Evolutionary conservation across 2,329 filamentous ascomycete genomes (phyloP), one percentile per base, ranked within the genome.

Genomic region (Neoarthrinium moseri): DNA sequence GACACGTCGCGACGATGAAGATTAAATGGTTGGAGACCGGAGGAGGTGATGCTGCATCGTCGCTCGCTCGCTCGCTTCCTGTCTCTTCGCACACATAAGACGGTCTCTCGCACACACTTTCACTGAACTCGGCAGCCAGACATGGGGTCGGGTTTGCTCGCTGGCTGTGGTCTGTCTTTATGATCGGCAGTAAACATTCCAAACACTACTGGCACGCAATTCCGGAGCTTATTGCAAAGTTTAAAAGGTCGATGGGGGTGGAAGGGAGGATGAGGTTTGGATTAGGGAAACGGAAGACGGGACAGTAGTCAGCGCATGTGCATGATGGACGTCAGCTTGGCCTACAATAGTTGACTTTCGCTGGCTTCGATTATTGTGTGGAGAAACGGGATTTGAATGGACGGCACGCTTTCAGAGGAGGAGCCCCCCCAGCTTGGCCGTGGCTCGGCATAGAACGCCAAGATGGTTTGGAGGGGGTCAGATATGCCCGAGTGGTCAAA

Each of bases 361-460:
- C 18, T 32, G 39, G 39, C 39, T 33, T 36, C 22, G 41, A 17
- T 18, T 13, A 36, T 44, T 10, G 32, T 18, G 41, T 44, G 41
- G 41, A 44, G 41, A 34, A 35, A 21, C 24, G 11, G n/a, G 27
- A 27, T 18, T 20, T 32, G 21, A 20, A 36, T 27, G 21, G 32
- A 44, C 33, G 30, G 23, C 33, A 36, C 18, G 21, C 37, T 21
- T 13, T 40, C 22, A 27, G 21, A 15, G 13, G 10, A 33, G 17
- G 22, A 43, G 18, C 27, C 26, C 27, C 26, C 27, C 39, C 29
- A 43, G 27, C 27, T 43, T 33, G 26, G 30, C 33, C 17, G 45
- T 33, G 43, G 39, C 23, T 43, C 43, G 41, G 24, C 39, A 37
- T 39, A 33, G 39, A 45, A 47, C 27, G 29, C 29, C 32, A 45